Evolutionary conservation across 805 yeast species (phyloP).

Genomic region (Maudiozyma serrabonitensis): DNA sequence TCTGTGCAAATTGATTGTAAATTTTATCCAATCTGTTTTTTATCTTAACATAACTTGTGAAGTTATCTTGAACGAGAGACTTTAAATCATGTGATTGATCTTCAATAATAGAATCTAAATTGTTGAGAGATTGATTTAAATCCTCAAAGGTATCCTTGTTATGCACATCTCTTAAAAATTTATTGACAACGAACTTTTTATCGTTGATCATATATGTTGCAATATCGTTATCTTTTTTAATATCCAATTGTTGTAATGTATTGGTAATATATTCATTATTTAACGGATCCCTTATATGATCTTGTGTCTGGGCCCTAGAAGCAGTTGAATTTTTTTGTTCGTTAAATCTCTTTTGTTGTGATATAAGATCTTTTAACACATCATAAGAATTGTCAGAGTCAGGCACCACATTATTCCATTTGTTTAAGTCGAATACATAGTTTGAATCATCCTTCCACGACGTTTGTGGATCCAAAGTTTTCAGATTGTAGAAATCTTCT

Average conservation of each 20-base stretch:
- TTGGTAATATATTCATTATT: slow-evolving; percentile 35
- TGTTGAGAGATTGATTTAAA: slow-evolving; percentile 38
- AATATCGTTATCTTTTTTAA: slow-evolving; percentile 30
- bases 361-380: slow-evolving; percentile 23
- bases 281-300: slow-evolving; percentile 41
- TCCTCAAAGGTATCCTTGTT: slow-evolving; percentile 44
- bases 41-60: slow-evolving; percentile 52
- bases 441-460: slow-evolving; percentile 32
- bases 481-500: slow-evolving; percentile 35
- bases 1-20: slow-evolving; percentile 39
- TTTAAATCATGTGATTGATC: slow-evolving; percentile 42
- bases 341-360: slow-evolving; percentile 14
- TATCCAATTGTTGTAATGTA: slow-evolving; percentile 34
- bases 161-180: slow-evolving; percentile 48
- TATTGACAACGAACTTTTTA: slow-evolving; percentile 48
- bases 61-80: slow-evolving; percentile 46
- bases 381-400: slow-evolving; percentile 27
- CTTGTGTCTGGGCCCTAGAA: slow-evolving; percentile 13
- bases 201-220: slow-evolving; percentile 45
- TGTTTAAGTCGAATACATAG: slow-evolving; percentile 15
- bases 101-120: slow-evolving; percentile 40
- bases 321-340: not conserved
- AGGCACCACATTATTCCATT: slow-evolving; percentile 18
- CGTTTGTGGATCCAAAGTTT: slow-evolving; percentile 32
- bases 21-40: slow-evolving; percentile 57